Evolutionary conservation across 805 yeast genomes (phyloP), one percentile per base, ranked within the genome.

Genomic region (Suhomyces xylopsoci): DNA sequence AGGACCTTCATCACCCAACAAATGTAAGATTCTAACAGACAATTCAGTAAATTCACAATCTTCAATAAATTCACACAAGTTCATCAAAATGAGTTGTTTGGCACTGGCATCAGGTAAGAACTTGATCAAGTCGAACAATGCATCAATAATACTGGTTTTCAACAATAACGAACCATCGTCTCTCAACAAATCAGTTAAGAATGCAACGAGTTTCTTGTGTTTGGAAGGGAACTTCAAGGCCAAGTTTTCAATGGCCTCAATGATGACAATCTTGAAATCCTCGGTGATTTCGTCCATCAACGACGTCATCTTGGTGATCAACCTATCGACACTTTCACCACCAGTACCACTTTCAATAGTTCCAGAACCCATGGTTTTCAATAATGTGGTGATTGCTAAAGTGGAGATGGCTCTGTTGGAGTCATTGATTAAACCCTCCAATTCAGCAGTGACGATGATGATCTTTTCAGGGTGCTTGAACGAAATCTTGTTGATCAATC

Each of bases 21-120:
- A 71, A 71, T 92, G 97, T 69, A 94, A 79, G 53, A 94, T 86
- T 66, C 98, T 83, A n/a, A 92, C 96, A 25, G 96, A 83, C 56
- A 94, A 83, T 71, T 91, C 97, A 28, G 97, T 88, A 74, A 81
- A 93, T 74, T 94, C 99, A 75, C 98, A 94, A 77, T 94, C 99
- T 73, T 94, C 99, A 63, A 94, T 94, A 66, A 91, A 92, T 71
- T 94, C 99, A 79, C 98, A 91, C 62, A 94, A 79, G 69, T 87
- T 87, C 73, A 88, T 90, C 64, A 94, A 77, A 20, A 97, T 96
- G 47, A 81, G 70, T 61, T 88, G 94, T 63, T 89, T 83, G 12
- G 96, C 90, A 57, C 79, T 84, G 28, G 62, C 67, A 50, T 75
- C 78, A 19, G 97, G 96, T 55, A 90, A 85, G 65, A 87, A 90